Evolutionary conservation across 1,284 basidiomycete species (phyloP), one percentile per base, ranked within the genome.

Genomic region (Ganoderma boninense): DNA sequence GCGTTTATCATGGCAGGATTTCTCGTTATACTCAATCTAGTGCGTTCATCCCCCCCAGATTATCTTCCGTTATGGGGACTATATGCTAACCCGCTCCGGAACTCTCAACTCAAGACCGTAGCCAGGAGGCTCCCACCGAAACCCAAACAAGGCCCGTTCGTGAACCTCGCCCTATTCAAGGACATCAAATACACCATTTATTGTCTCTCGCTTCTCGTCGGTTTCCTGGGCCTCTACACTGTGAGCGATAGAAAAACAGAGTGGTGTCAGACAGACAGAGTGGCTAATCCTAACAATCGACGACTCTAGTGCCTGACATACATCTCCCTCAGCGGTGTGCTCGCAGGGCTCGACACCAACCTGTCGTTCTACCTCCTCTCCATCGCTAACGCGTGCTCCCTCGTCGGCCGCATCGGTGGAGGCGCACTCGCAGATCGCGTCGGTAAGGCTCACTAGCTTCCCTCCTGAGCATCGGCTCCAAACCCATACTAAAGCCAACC

Each of bases 151-250:
- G 88, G 88, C 1, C 86, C 88, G 0, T 77, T 90, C 8, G 79
- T 90, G 73, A 87, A 89, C 71, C 75, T 84, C 11, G 73, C 75
- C 4, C 84, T 84, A 4, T 89, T 90, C 81, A 86, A 82, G 74
- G 81, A 80, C 18, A 75, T 80, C 0, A 79, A 86, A 0, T 89
- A 84, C 74, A 74, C 82, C 2, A 64, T 83, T 0, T 89, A 87
- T 70, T 82, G 81, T 62, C 13, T 83, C 2, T 81, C 87, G 0
- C 82, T 83, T 0, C 78, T 86, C 56, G 76, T 86, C 5, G 79
- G 82, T 0, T 91, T 88, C 78, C 81, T 92, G 4, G 91, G 90
- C 6, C 76, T 91, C n/a, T 92, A 89, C 76, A 91, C 89, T 1
- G 83, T 78, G 56, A 23, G 74, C 61, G 6, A 3, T 29, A 29